phyloP scores from a whole-genome alignment of 2,329 filamentous ascomycete species.

The Alternaria dauci region DNA sequence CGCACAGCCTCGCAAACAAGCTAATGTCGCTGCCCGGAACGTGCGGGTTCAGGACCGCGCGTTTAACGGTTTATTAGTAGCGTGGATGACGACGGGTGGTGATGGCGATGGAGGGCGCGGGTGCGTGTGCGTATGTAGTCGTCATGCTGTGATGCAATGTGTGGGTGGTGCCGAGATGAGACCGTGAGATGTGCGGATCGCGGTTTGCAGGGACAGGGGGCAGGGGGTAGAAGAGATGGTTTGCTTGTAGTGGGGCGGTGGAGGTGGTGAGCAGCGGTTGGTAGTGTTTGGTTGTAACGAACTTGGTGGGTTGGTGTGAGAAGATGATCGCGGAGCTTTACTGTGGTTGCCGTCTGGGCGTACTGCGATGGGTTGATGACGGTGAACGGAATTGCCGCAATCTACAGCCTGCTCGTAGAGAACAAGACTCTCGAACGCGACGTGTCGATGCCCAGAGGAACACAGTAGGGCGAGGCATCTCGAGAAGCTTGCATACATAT shows the following conservation, averaged over 20 bases:
- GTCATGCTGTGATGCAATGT: slow-evolving; percentile 1
- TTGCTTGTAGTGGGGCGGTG: neutral
- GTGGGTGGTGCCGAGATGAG: slow-evolving; percentile 6
- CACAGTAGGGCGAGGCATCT: rapidly evolving
- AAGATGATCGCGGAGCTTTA: neutral
- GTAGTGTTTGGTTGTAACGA: neutral
- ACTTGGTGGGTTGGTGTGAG: neutral
- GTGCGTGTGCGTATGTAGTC: neutral
- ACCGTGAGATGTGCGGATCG: slow-evolving; percentile 3
- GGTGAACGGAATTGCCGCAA: neutral
- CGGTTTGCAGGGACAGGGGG: neutral
- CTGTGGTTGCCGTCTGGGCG: neutral
- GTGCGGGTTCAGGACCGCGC: neutral
- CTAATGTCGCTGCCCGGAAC: neutral
- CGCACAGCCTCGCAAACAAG: neutral
- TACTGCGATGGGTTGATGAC: neutral
- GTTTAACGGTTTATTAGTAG: neutral
- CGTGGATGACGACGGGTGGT: neutral
- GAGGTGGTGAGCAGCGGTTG: neutral
- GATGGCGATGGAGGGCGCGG: neutral
- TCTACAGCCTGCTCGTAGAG: neutral
- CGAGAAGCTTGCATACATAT: too few relatives aligned
- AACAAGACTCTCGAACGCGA: neutral
- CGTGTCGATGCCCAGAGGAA: neutral
- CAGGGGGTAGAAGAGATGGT: neutral